Conservation (phyloP, 345 rosid species). For the Punica granatum region DNA sequence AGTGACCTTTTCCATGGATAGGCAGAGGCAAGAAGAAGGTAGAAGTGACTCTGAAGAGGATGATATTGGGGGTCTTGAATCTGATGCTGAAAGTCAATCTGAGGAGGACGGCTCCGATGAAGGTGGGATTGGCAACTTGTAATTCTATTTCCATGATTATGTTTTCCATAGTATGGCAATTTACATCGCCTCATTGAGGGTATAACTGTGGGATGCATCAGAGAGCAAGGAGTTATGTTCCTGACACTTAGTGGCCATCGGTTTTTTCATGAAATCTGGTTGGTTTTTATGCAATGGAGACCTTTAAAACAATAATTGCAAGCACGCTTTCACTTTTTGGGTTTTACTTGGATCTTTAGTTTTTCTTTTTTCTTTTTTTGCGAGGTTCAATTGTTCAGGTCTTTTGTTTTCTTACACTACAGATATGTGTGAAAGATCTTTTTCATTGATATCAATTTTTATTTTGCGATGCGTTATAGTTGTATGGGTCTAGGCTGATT, state of each 20-base stretch:
- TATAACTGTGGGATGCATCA: background rate
- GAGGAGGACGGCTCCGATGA: conserved; percentile 31
- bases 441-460: background rate
- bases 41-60: conserved; percentile 50
- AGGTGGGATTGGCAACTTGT: conserved; percentile 19
- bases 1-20: conserved; percentile 10
- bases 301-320: background rate
- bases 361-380: no score
- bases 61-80: conserved; percentile 19
- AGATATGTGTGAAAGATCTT: no score
- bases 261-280: background rate
- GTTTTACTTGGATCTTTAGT: background rate
- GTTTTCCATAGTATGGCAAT: background rate
- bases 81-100: conserved; percentile 26
- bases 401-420: no score
- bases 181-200: background rate
- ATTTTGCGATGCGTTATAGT: background rate
- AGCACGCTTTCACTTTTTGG: background rate
- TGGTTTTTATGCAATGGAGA: background rate
- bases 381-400: no score
- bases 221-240: background rate
- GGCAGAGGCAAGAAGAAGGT: conserved; percentile 52
- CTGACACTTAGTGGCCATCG: background rate
- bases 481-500: background rate
- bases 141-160: background rate